Evolutionary conservation across 2,329 filamentous ascomycete genomes (phyloP).

Genomic region (Sporothrix variecibatus): DNA sequence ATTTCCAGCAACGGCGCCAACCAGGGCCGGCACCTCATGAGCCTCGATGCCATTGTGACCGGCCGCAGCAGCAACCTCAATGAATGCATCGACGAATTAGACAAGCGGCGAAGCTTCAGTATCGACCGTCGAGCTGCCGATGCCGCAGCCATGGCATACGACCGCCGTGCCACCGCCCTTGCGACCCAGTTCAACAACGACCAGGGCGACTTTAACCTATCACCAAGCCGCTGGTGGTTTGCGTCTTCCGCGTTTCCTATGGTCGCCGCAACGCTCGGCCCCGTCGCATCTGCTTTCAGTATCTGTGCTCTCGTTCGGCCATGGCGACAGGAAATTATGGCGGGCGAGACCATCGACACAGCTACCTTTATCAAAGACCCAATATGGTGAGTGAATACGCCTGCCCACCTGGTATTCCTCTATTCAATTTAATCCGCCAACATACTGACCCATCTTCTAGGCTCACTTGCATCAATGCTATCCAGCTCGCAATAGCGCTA

Average conservation of each 20-base stretch:
- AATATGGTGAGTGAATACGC: constrained; percentile 56
- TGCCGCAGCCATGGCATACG: not conserved
- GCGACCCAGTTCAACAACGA: not conserved
- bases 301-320: constrained; percentile 81
- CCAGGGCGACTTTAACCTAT: not conserved
- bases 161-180: not conserved
- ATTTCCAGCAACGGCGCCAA: not conserved
- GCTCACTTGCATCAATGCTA: constrained; percentile 74
- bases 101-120: constrained; percentile 15
- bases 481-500: constrained; percentile 74
- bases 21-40: not conserved
- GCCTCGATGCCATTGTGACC: not conserved
- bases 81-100: not conserved
- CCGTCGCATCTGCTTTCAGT: constrained; percentile 83
- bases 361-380: constrained; percentile 66
- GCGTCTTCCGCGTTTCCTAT: constrained; percentile 70
- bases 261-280: constrained; percentile 80
- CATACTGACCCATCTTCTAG: not conserved
- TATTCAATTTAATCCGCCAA: not conserved
- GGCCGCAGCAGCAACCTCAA: not conserved
- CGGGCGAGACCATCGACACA: constrained; percentile 49
- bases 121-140: not conserved
- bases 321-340: constrained; percentile 66
- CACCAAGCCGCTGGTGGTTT: constrained; percentile 62
- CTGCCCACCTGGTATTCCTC: not conserved